Evolutionary conservation across 2,329 filamentous ascomycete genomes (phyloP), one percentile per base, ranked within the genome.

Genomic region (Colletotrichum horii): DNA sequence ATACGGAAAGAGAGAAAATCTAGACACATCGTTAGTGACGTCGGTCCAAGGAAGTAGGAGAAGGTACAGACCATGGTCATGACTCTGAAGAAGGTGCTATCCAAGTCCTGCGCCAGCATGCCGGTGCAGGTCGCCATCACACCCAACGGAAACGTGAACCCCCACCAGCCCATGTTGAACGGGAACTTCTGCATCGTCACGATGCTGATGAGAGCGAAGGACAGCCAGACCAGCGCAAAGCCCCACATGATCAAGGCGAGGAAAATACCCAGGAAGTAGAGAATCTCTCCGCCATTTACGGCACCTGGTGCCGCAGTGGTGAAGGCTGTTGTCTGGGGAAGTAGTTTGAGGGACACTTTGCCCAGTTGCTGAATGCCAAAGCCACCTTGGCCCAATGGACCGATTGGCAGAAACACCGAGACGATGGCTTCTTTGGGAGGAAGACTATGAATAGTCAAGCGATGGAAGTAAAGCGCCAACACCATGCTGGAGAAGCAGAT

Each of bases 381-480:
- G 3, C 91, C 92, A 16, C 92, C 93, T 81, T 93, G 91, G 0
- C 93, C 93, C 1, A 94, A 83, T 0, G 93, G 92, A 0, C 93
- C 92, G 0, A 94, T 85, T 1, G 93, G 93, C 0, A 95, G 84
- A 78, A 94, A 93, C 8, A 91, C 90, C 3, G 90, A 93, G 12
- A 94, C 92, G 58, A 94, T 92, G 71, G 92, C 90, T 80, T 94
- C 93, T 65, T 90, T 87, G 2, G 92, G 89, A 0, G 93, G 93
- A 16, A 94, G 87, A 52, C 92, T 91, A 82, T 94, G 90, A 4
- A 94, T 82, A 6, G 91, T 91, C 12, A 95, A 86, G 14, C 93
- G 91, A 75, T 93, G 91, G 80, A 94, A 94, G 83, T 95, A 95
- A 48, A 95, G 89, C 14, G 91, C 91, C 30, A 94, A 84, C 24